Percentiles rank a stretch among this genome's conserved stretches.
These are phyloP conservation scores for Elsinoe perseae DNA, from an alignment of 2,329 filamentous ascomycete species.

Conservation along the genomic window DNA sequence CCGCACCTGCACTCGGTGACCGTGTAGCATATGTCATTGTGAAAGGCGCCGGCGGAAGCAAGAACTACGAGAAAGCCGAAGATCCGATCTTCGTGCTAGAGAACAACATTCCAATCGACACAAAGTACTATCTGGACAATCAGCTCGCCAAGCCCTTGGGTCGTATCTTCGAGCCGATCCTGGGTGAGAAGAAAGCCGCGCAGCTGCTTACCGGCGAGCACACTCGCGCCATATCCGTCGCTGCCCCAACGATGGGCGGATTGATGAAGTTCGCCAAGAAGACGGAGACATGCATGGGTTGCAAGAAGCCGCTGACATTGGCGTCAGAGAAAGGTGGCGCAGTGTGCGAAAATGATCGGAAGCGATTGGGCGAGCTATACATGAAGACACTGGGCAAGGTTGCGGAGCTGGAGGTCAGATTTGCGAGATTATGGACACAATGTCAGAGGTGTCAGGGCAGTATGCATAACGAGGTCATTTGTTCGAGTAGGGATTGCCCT, in stretches of 20 bases:
- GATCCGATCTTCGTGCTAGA: slow-evolving; percentile 96
- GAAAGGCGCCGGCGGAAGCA: slow-evolving; percentile 78
- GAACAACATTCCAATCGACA: slow-evolving; percentile 96
- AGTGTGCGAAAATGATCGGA: slow-evolving; percentile 78
- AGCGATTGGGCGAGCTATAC: slow-evolving; percentile 84
- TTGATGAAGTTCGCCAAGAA: slow-evolving; percentile 99
- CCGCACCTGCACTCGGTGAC: slow-evolving; percentile 84
- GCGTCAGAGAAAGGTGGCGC: slow-evolving; percentile 76
- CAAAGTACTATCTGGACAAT: slow-evolving; percentile 97
- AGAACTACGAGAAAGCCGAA: slow-evolving; percentile 95
- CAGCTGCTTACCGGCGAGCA: slow-evolving; percentile 86
- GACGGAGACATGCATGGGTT: slow-evolving; percentile 96
- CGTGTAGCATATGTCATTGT: slow-evolving; percentile 98
- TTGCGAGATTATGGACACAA: slow-evolving; percentile 92
- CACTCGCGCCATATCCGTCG: slow-evolving; percentile 87
- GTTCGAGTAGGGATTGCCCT: slow-evolving; percentile 89
- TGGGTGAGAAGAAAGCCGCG: slow-evolving; percentile 84
- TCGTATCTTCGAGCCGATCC: slow-evolving; percentile 94
- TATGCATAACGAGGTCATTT: slow-evolving; percentile 97
- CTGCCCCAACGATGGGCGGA: slow-evolving; percentile 81
- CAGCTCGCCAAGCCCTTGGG: slow-evolving; percentile 90
- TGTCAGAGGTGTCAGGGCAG: slow-evolving; percentile 96
- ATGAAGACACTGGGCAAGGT: slow-evolving; percentile 82
- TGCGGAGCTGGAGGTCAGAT: slow-evolving; percentile 86
- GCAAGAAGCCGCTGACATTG: slow-evolving; percentile 85